phyloP scores from a whole-genome alignment of 192 early-diverging fungal genomes.

The Kappamyces sp. region DNA sequence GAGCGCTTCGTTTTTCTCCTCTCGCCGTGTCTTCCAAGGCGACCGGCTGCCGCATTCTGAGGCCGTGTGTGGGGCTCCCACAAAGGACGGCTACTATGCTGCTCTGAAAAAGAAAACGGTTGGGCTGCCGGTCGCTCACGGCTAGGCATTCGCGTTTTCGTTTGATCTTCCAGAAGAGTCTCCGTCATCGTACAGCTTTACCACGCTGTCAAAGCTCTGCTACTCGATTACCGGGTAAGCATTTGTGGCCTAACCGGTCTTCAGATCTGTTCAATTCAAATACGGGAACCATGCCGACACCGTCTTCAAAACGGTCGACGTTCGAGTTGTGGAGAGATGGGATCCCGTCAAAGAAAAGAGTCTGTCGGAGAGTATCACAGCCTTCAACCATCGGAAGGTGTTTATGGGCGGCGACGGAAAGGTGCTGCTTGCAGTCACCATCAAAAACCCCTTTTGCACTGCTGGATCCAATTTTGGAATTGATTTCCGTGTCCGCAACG shows the following conservation, averaged over 20 bases:
- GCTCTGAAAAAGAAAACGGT: conserved; percentile 59
- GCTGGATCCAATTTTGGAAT: conserved; percentile 28
- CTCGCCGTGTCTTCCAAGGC: conserved; percentile 53
- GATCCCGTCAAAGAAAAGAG: not conserved
- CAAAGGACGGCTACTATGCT: conserved; percentile 46
- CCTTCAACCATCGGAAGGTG: conserved; percentile 16
- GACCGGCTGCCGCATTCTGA: conserved; percentile 47
- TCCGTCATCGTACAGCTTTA: conserved; percentile 50
- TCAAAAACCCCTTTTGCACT: conserved; percentile 15
- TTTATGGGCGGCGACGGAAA: conserved; percentile 28
- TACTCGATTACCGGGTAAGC: conserved; percentile 57
- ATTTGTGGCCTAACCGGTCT: not conserved
- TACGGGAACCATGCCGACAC: conserved; percentile 49
- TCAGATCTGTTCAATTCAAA: conserved; percentile 47
- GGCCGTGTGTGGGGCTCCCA: conserved; percentile 49
- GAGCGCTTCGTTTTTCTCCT: conserved; percentile 46
- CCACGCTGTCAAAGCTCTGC: conserved; percentile 40
- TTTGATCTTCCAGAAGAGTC: conserved; percentile 57
- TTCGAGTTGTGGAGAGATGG: conserved; percentile 53
- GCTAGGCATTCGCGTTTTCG: conserved; percentile 50
- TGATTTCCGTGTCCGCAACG: conserved; percentile 29
- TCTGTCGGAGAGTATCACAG: conserved; percentile 7
- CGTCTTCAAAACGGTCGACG: conserved; percentile 52
- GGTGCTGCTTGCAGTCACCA: conserved; percentile 25
- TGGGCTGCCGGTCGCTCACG: not conserved